Base-by-base conservation (phyloP, 495 filamentous ascomycete genomes). In the Neurospora cerealis region DNA sequence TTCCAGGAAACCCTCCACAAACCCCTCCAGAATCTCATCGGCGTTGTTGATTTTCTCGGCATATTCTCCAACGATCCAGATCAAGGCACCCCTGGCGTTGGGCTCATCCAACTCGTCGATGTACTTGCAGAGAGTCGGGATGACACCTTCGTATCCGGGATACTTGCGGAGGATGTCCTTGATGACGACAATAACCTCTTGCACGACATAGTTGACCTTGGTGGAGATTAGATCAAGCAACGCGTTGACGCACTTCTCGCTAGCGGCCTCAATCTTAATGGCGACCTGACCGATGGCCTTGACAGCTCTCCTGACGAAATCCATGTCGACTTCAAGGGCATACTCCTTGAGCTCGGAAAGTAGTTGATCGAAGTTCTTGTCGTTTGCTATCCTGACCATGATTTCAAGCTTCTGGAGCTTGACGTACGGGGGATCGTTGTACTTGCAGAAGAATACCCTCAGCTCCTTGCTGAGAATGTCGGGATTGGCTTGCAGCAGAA, bases 151-250 rank as follows among this genome's bases (percentile, higher is more conserved):
- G 81, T 99, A 99, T 80, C 97, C 92, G 6, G 96, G 96, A 80
- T 99, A 99, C 82, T 98, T 98, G 74, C 96, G 90, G 88, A 99
- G 98, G 79, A 99, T 98, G 81, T 99, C 98, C 75, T 94, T 91
- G 78, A 99, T 99, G 24, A 99, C 96, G 34, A 99, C 96, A 0
- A 96, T 99, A n/a, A 96, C 96, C 83, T 99, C 96, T 82, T 99
- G 96, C 6, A 99, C 96, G 71, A 99, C 98, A 80, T 99, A 99
- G n/a, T 93, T 94, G 69, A 99, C 93, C 83, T 98, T 98, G n/a
- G 96, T 98, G 28, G 94, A 90, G 15, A 99, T 96, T 32, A 99
- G 88, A 70, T 98, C 94, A 38, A 99, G 88, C 0, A 99, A 86
- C 9, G 94, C 92, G 77, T 95, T 93, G 78, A 99, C 98, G 83